Conservation (phyloP, 352 stramenopile species). For the Peronosclerospora sorghi region DNA sequence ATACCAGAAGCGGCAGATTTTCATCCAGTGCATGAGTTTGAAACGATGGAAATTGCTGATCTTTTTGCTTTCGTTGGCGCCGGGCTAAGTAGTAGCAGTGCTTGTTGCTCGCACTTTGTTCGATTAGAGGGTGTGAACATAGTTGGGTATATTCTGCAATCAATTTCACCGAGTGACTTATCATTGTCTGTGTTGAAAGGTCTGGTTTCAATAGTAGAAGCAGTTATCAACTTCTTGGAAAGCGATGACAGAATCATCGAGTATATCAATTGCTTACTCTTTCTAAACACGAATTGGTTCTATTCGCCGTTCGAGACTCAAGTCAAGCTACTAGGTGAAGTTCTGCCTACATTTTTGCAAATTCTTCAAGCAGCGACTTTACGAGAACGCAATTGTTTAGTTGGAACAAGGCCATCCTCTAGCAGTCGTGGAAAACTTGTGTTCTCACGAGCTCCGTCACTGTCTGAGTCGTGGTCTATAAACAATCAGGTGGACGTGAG, state of each 20-base stretch:
- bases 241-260: slow-evolving; percentile 21
- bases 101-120: slow-evolving; percentile 64
- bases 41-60: slow-evolving; percentile 54
- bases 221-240: slow-evolving; percentile 31
- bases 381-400: slow-evolving; percentile 6
- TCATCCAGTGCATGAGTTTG: slow-evolving; percentile 55
- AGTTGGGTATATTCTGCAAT: slow-evolving; percentile 62
- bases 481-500: slow-evolving; percentile 38
- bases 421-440: slow-evolving; percentile 5
- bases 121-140: slow-evolving; percentile 60
- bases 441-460: slow-evolving; percentile 7
- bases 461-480: slow-evolving; percentile 17
- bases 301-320: slow-evolving; percentile 66
- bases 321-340: slow-evolving; percentile 43
- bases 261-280: slow-evolving; percentile 56
- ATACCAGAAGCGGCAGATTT: slow-evolving; percentile 73
- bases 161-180: slow-evolving; percentile 63
- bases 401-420: slow-evolving; percentile 6
- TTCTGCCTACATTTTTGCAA: slow-evolving; percentile 49
- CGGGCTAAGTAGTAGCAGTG: slow-evolving; percentile 42
- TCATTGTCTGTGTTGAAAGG: slow-evolving; percentile 46
- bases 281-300: slow-evolving; percentile 76
- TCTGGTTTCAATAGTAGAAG: slow-evolving; percentile 51
- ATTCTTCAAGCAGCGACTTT: slow-evolving; percentile 28
- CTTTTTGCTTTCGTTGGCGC: slow-evolving; percentile 49